Evolutionary conservation across 208 protist genomes (phyloP), one percentile per base, ranked within the genome.

Genomic region (Acanthamoeba lenticulata): DNA sequence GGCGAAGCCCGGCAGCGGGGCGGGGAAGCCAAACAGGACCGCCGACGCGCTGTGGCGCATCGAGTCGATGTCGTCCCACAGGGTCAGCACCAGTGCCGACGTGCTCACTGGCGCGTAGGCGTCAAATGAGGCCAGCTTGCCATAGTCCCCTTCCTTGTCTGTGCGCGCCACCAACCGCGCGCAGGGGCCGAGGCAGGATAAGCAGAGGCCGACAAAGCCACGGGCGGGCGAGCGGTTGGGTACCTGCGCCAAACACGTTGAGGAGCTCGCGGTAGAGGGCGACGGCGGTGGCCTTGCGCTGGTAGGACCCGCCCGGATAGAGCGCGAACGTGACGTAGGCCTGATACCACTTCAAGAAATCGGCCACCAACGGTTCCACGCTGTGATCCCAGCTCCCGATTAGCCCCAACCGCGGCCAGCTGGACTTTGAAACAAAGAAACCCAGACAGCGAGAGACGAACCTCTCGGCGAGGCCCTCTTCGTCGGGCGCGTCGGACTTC

Each of bases 41-140:
- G 45, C 57, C 15, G 5, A 88, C 13, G 79, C 79, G 45, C 40
- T 62, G 19, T 88, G 79, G n/a, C 79, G 40, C 79, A 88, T 49
- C 27, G 40, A 62, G 44, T 88, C 79, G 45, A 88, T 88, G 79
- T 88, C 79, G 34, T 88, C 79, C 79, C 79, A 88, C 45, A 88
- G 45, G n/a, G 79, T 62, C 40, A 60, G 29, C 29, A 88, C 79
- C 45, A 88, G 45, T 6, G 47, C 79, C 27, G 79, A 6, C n/a
- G 79, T 38, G 19, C 45, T 88, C 45, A 34, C 45, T 4, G 40
- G 45, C 9, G 79, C 40, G 45, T 62, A 88, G 79, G 29, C 47
- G 27, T 88, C 47, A 3, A 49, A 49, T 21, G 47, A 79, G 11
- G 67, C 9, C 34, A 79, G 38, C 67, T 79, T 79, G 67, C 67